Evolutionary conservation across 2,329 filamentous ascomycete species (phyloP).

Genomic region (Acrodontium crateriforme): DNA sequence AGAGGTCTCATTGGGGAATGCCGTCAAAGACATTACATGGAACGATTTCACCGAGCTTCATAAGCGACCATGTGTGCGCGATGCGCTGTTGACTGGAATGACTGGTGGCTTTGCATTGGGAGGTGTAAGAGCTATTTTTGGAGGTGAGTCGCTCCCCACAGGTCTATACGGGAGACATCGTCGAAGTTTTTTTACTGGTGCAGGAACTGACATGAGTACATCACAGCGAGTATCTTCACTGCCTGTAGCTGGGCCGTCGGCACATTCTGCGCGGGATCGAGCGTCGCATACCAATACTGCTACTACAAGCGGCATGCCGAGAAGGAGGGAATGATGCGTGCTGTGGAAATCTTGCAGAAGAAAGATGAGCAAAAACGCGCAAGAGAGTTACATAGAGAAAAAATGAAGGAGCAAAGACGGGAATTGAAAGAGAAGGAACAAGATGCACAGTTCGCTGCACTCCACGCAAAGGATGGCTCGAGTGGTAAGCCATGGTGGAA

Average conservation of each 20-base stretch:
- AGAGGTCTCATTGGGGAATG: constrained; percentile 38
- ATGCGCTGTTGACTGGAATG: constrained; percentile 73
- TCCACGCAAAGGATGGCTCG: constrained; percentile 12
- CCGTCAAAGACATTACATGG: constrained; percentile 50
- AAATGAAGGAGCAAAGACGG: constrained; percentile 25
- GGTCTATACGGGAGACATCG: neutral
- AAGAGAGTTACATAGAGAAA: constrained; percentile 31
- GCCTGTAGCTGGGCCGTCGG: constrained; percentile 79
- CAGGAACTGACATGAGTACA: constrained; percentile 8
- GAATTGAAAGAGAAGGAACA: constrained; percentile 31
- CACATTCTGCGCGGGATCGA: constrained; percentile 55
- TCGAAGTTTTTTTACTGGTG: neutral
- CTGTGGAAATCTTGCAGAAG: constrained; percentile 66
- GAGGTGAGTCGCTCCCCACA: constrained; percentile 42
- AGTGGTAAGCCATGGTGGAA: constrained; percentile 21
- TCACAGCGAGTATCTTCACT: constrained; percentile 44
- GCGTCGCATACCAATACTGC: constrained; percentile 72
- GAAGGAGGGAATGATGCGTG: constrained; percentile 68
- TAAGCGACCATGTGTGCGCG: constrained; percentile 69
- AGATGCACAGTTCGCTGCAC: constrained; percentile 20
- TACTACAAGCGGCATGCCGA: constrained; percentile 61
- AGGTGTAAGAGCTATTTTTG: constrained; percentile 57
- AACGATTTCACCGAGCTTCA: constrained; percentile 61
- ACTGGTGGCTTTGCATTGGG: constrained; percentile 64
- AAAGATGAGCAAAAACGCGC: constrained; percentile 51